Evolutionary conservation across 2,329 filamentous ascomycete species (phyloP).

Genomic region (Tolypocladium album): DNA sequence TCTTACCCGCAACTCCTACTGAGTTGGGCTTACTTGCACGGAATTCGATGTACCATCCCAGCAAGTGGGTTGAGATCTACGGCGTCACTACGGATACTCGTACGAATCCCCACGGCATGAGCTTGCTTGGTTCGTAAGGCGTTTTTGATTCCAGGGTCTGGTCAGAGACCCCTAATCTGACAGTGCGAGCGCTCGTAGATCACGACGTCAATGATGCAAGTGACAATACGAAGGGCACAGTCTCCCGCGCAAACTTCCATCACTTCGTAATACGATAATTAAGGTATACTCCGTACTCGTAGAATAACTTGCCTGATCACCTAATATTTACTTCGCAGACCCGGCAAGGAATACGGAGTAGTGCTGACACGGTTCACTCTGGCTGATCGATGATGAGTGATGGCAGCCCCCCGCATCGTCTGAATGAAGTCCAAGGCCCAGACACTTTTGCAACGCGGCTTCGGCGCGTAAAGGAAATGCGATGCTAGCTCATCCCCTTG

Average conservation of each 20-base stretch:
- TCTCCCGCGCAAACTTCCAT: neutral
- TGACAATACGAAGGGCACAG: too few relatives aligned
- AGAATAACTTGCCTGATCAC: neutral
- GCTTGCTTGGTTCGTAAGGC: neutral
- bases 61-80: neutral
- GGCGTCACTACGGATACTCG: neutral
- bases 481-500: neutral
- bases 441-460: neutral
- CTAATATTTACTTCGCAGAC: neutral
- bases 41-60: neutral
- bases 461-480: conserved; percentile 1
- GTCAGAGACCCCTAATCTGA: neutral
- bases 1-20: neutral
- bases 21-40: neutral
- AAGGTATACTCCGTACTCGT: neutral
- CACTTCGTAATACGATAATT: neutral
- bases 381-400: neutral
- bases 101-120: neutral
- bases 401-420: neutral
- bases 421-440: neutral
- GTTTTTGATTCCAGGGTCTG: neutral
- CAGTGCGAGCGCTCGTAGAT: neutral
- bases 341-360: neutral
- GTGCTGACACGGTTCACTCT: neutral
- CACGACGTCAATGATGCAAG: neutral